These are phyloP conservation scores for Peronospora belbahrii DNA, from an alignment of 352 stramenopile species.

Conservation along the genomic window DNA sequence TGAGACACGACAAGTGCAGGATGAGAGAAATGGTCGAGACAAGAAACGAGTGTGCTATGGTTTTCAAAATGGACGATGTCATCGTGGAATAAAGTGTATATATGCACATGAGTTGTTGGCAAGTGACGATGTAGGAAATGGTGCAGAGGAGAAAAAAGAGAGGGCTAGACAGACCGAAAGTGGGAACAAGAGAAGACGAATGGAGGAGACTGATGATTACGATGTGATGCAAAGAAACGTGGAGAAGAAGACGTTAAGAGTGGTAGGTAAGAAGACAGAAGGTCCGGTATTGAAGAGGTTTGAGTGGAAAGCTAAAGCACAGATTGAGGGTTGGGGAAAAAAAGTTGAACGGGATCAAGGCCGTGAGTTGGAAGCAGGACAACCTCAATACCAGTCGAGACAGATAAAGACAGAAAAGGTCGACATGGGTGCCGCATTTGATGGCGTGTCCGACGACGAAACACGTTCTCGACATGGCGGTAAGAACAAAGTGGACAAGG, in stretches of 20 bases:
- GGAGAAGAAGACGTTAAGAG: constrained; percentile 1
- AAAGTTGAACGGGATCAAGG: constrained; percentile 1
- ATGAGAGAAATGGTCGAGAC: constrained; percentile 19
- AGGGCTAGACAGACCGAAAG: constrained; percentile 22
- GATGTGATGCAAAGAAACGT: constrained; percentile 13
- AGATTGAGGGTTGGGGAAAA: neutral
- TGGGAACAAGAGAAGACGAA: constrained; percentile 26
- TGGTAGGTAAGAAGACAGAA: neutral
- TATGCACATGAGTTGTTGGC: constrained; percentile 53
- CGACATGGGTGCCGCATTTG: constrained; percentile 72
- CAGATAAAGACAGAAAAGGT: constrained; percentile 43
- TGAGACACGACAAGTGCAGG: constrained; percentile 1
- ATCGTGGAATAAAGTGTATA: constrained; percentile 62
- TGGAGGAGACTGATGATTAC: constrained; percentile 19
- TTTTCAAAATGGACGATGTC: constrained; percentile 70
- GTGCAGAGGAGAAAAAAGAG: constrained; percentile 10
- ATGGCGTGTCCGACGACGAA: constrained; percentile 48
- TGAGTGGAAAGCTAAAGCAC: constrained; percentile 29
- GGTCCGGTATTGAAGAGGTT: constrained; percentile 14
- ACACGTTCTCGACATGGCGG: constrained; percentile 1
- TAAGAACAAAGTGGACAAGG: constrained; percentile 42
- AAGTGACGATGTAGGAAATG: neutral
- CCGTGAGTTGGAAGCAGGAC: constrained; percentile 2
- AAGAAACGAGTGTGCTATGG: constrained; percentile 63
- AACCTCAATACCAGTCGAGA: constrained; percentile 12